These are phyloP conservation scores for Metarhizium rileyi DNA, from an alignment of 2,329 filamentous ascomycete genomes.

Conservation along the genomic window DNA sequence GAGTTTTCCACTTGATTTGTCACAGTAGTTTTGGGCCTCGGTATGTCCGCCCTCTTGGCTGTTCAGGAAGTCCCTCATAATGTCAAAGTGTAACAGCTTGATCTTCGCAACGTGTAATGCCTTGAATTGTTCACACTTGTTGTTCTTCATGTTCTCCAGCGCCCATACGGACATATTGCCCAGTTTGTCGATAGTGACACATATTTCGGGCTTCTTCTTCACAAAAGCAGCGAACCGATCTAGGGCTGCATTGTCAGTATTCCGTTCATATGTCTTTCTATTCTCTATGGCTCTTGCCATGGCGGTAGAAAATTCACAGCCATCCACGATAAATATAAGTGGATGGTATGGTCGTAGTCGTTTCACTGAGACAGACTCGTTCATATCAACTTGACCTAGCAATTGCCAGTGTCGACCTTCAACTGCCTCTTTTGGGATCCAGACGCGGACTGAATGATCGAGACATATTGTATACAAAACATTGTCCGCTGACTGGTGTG, in stretches of 20 bases:
- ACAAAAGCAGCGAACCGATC: constrained; percentile 81
- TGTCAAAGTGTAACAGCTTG: constrained; percentile 44
- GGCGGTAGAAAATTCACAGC: constrained; percentile 66
- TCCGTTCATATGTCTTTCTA: constrained; percentile 42
- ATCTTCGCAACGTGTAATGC: constrained; percentile 84
- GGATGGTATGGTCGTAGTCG: constrained; percentile 13
- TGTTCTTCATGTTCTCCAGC: constrained; percentile 73
- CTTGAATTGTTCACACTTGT: constrained; percentile 51
- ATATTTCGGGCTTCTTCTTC: constrained; percentile 78
- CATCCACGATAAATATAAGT: constrained; percentile 68
- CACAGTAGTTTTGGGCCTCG: constrained; percentile 66
- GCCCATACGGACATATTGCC: constrained; percentile 91
- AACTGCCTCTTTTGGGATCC: constrained; percentile 67
- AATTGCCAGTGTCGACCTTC: constrained; percentile 64
- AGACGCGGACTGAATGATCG: constrained; percentile 73
- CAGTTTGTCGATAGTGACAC: constrained; percentile 71
- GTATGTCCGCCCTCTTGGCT: constrained; percentile 35
- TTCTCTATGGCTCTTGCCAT: constrained; percentile 65
- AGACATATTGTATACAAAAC: constrained; percentile 82
- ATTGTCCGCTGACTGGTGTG: constrained; percentile 72
- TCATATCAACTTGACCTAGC: constrained; percentile 73
- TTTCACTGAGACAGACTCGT: constrained; percentile 52
- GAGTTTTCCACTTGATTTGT: constrained; percentile 52
- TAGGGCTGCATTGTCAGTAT: constrained; percentile 60
- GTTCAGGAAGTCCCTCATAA: constrained; percentile 25